Conservation (phyloP, 2,329 filamentous ascomycete genomes). For the Hypoxylon sp. region DNA sequence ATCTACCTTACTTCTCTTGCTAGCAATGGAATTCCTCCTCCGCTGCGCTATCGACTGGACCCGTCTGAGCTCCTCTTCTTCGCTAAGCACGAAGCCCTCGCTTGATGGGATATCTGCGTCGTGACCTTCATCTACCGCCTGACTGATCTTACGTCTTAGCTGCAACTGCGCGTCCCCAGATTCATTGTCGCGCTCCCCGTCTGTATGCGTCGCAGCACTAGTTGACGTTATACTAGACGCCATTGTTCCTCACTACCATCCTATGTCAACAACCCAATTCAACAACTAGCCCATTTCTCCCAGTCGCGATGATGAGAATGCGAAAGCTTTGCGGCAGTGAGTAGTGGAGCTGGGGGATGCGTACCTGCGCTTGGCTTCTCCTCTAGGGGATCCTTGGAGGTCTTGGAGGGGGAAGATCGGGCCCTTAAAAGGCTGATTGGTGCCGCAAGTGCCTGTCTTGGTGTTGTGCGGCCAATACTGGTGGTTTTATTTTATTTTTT, state of each 20-base stretch:
- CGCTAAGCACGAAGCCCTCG: conserved; percentile 61
- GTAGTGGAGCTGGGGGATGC: conserved; percentile 9
- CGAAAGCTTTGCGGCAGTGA: neutral
- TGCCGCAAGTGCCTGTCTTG: conserved; percentile 15
- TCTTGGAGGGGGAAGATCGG: conserved; percentile 26
- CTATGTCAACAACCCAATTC: conserved; percentile 6
- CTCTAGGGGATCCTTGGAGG: conserved; percentile 22
- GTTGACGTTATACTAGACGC: conserved; percentile 48
- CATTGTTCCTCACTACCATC: conserved; percentile 32
- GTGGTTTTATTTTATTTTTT: neutral
- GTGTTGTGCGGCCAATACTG: conserved; percentile 15
- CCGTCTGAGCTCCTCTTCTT: conserved; percentile 58
- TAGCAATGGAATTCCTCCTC: conserved; percentile 39
- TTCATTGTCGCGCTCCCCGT: conserved; percentile 36
- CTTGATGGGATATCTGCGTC: conserved; percentile 66
- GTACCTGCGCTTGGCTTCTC: conserved; percentile 32
- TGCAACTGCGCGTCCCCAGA: conserved; percentile 29
- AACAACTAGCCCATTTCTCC: neutral
- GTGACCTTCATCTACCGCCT: conserved; percentile 63
- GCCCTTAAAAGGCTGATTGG: conserved; percentile 22
- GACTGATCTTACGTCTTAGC: conserved; percentile 55
- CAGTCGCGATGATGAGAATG: neutral
- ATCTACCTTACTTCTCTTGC: conserved; percentile 30
- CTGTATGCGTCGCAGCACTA: conserved; percentile 31
- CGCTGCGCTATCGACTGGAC: conserved; percentile 56